A percentile compares a stretch with the other conserved stretches of the same genome.
Evolutionary conservation across 1,284 basidiomycete genomes (phyloP).

Genomic region (Neolentinus lepideus): DNA sequence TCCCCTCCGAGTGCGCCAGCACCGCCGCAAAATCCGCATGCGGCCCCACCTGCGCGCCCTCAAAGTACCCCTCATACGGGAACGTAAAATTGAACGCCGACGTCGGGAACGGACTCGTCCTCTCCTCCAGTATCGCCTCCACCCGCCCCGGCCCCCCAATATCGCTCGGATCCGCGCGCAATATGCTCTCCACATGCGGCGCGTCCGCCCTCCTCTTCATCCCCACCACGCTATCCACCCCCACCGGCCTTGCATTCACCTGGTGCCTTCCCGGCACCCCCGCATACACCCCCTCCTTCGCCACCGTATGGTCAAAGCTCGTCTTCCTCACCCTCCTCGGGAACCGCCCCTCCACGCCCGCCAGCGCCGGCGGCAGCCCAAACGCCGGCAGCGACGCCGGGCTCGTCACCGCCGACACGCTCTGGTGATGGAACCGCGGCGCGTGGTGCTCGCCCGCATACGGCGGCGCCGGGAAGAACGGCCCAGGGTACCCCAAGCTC

Average conservation of each 20-base stretch:
- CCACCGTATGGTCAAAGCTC: constrained; percentile 86
- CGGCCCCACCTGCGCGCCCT: constrained; percentile 17
- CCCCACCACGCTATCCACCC: constrained; percentile 53
- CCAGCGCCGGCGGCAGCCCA: constrained; percentile 32
- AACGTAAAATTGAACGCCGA: constrained; percentile 75
- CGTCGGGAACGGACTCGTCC: constrained; percentile 57
- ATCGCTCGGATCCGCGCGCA: constrained; percentile 69
- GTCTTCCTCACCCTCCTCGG: constrained; percentile 85
- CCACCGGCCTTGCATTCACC: constrained; percentile 66
- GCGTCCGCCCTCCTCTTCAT: constrained; percentile 72
- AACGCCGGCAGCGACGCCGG: constrained; percentile 48
- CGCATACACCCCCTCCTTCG: constrained; percentile 52
- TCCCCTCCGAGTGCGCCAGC: constrained; percentile 4
- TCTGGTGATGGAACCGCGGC: constrained; percentile 16
- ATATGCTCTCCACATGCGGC: constrained; percentile 66
- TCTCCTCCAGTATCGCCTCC: constrained; percentile 22
- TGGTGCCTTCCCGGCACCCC: constrained; percentile 65
- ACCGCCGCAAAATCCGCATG: constrained; percentile 3
- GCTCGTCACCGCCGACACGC: constrained; percentile 32
- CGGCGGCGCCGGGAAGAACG: constrained; percentile 10
- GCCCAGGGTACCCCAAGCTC: constrained; percentile 7
- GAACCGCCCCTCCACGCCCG: constrained; percentile 50
- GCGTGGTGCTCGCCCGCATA: constrained; percentile 8
- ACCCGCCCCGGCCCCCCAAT: constrained; percentile 31
- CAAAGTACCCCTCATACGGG: constrained; percentile 66